A percentile compares a stretch with the other conserved stretches of the same genome.
phyloP scores from a whole-genome alignment of 2,329 filamentous ascomycete species.

The Dothideomycetes sp. region DNA sequence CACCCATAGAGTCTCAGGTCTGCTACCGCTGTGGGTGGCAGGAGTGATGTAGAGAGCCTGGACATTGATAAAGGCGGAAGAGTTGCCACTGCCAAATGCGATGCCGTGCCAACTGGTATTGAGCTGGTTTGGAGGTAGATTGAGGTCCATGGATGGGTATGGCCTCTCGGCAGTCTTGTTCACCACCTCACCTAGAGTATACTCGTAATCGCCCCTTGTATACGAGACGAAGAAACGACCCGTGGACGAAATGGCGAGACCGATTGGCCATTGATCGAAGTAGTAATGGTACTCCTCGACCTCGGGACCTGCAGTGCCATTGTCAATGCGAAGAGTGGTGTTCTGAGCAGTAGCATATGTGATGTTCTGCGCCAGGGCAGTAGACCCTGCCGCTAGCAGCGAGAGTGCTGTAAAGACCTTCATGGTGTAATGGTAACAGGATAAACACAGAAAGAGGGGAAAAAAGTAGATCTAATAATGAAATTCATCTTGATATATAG shows the following conservation, averaged over 20 bases:
- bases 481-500: no score
- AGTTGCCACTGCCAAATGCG: constrained; percentile 33
- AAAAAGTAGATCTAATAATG: no score
- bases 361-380: constrained; percentile 10
- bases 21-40: constrained; percentile 15
- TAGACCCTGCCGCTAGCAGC: constrained; percentile 6
- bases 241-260: constrained; percentile 30
- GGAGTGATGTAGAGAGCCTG: constrained; percentile 36
- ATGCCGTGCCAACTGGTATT: constrained; percentile 31
- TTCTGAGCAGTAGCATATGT: constrained; percentile 17
- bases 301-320: constrained; percentile 35
- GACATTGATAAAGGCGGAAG: constrained; percentile 30
- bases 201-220: constrained; percentile 34
- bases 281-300: constrained; percentile 37
- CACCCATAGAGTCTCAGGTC: constrained; percentile 34
- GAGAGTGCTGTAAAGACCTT: constrained; percentile 3
- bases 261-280: constrained; percentile 36
- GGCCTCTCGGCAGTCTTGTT: constrained; percentile 36
- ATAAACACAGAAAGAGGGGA: no score
- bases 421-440: no score
- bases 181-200: constrained; percentile 36
- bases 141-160: constrained; percentile 31
- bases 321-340: constrained; percentile 32
- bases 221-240: constrained; percentile 36
- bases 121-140: constrained; percentile 22